Evolutionary conservation across 176 grass and related monocot species (phyloP), one percentile per base, ranked within the genome.

Genomic region (Avena atlantica): DNA sequence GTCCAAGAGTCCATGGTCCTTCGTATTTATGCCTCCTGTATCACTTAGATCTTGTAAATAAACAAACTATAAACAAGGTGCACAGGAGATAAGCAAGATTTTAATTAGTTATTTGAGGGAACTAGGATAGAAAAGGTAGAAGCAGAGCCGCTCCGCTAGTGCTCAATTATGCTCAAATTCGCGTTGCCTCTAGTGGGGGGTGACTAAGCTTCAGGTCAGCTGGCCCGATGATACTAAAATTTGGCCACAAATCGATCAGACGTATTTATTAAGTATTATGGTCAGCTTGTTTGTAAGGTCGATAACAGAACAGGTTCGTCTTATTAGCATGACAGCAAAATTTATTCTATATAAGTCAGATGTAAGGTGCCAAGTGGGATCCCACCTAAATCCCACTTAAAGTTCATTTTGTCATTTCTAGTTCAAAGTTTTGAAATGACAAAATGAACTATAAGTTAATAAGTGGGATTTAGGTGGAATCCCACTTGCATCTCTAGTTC

Each of bases 1-100:
- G 1, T 40, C 17, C 65, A 25, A 23, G 17, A 37, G 42, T 88
- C 79, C 86, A 88, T 83, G 57, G 63, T 37, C 23, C 42, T 7
- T 20, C 2, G 44, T n/a, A 40, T 29, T 9, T 70, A 37, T 24
- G 40, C 24, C 56, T 36, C 24, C 83, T 84, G 57, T 51, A 20
- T 45, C 6, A 12, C 6, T 69, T 36, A 40, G 36, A 34, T 40
- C 66, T 40, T 69, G 66, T 42, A 70, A 70, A 70, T 19, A 11
- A 70, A 7, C 65, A 56, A 50, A 80, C 10, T 51, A 55, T 31
- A 16, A 70, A 55, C 24, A 70, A 9, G 57, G 13, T 45, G 29
- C 6, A 25, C 16, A 36, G 25, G 12, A 63, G 27, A 20, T 12
- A 27, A 23, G 44, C 36, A 75, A 44, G 6, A 75, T 15, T 51